phyloP scores from a whole-genome alignment of 176 grass and related monocot species.

The Guadua angustifolia region DNA sequence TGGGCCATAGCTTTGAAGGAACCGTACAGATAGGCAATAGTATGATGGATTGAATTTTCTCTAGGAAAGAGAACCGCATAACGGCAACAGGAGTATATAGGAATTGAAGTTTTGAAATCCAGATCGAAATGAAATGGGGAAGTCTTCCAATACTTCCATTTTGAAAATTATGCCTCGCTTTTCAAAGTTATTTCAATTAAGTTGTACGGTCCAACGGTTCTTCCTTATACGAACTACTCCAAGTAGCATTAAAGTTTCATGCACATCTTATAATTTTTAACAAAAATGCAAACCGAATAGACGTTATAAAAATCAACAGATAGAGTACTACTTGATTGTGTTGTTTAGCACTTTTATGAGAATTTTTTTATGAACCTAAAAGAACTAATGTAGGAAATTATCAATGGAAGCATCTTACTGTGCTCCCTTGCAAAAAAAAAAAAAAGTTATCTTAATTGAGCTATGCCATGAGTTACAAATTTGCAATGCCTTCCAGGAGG shows the following conservation, averaged over 20 bases:
- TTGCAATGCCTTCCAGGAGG: conserved; percentile 4
- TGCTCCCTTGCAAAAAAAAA: background rate
- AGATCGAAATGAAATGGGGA: background rate
- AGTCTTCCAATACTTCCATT: background rate
- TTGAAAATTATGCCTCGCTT: background rate
- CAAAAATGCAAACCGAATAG: too few relatives aligned
- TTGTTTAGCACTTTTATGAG: background rate
- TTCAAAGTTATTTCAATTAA: background rate
- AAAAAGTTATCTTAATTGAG: background rate
- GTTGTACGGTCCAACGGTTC: background rate
- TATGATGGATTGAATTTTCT: background rate
- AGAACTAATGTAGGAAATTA: background rate
- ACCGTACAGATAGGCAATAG: background rate
- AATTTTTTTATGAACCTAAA: background rate
- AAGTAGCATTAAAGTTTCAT: too few relatives aligned
- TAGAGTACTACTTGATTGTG: too few relatives aligned
- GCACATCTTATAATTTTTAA: too few relatives aligned
- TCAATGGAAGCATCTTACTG: background rate
- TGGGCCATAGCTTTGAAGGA: background rate
- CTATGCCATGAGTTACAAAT: background rate
- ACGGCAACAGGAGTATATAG: background rate
- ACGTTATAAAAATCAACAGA: too few relatives aligned
- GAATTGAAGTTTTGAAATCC: background rate
- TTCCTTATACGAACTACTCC: background rate
- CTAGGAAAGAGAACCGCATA: background rate